Conservation (phyloP, 1,284 basidiomycete species). For the Moniliophthora roreri region DNA sequence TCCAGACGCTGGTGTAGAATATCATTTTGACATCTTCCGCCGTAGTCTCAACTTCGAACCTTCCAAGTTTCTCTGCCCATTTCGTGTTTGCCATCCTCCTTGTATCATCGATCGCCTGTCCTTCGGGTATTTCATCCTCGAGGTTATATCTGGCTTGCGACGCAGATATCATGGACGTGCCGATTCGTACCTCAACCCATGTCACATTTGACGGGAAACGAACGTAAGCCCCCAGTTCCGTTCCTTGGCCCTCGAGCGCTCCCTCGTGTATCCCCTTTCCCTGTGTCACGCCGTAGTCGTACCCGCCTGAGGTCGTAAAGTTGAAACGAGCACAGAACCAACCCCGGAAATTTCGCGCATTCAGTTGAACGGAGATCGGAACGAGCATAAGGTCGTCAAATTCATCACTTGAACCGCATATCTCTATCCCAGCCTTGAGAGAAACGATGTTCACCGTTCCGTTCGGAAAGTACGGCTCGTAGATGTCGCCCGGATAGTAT, state of each 20-base stretch:
- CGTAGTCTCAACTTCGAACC: constrained; percentile 54
- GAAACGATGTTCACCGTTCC: constrained; percentile 55
- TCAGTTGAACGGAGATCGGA: constrained; percentile 51
- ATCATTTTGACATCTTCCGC: constrained; percentile 50
- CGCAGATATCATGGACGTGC: constrained; percentile 77
- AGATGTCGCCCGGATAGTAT: constrained; percentile 26
- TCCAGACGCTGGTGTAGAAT: constrained; percentile 69
- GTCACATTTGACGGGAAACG: constrained; percentile 36
- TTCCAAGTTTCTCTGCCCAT: constrained; percentile 75
- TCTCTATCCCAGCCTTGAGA: constrained; percentile 42
- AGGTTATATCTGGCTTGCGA: constrained; percentile 71
- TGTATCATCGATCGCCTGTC: constrained; percentile 59
- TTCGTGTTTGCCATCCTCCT: constrained; percentile 51
- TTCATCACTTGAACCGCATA: constrained; percentile 72
- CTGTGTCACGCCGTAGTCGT: constrained; percentile 42
- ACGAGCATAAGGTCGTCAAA: constrained; percentile 74
- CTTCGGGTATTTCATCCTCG: constrained; percentile 64
- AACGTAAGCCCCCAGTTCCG: constrained; percentile 60
- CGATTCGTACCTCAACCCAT: constrained; percentile 63
- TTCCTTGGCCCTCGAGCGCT: constrained; percentile 33
- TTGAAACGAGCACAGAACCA: constrained; percentile 81
- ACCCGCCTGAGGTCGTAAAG: constrained; percentile 45
- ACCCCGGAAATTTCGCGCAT: constrained; percentile 52
- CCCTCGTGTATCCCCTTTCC: constrained; percentile 16
- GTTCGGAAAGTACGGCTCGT: constrained; percentile 61